phyloP scores from a whole-genome alignment of 495 filamentous ascomycete species.

The Oidiodendron maius region DNA sequence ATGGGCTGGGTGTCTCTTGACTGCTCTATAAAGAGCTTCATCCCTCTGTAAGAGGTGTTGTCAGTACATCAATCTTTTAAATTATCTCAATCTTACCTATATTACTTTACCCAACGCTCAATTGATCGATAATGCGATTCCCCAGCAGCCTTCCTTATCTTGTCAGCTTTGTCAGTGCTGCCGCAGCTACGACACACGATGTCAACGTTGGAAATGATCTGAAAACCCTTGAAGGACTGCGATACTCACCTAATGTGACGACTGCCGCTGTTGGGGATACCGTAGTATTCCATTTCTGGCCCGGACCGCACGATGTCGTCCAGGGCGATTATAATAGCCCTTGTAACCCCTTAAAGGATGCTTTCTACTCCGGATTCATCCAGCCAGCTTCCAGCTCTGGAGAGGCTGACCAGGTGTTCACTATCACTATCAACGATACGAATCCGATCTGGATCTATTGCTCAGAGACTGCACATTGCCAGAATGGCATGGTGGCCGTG shows the following conservation, averaged over 20 bases:
- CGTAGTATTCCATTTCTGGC: conserved; percentile 48
- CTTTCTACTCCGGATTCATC: neutral
- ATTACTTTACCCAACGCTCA: too few relatives aligned
- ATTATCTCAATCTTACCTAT: too few relatives aligned
- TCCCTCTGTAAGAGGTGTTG: too few relatives aligned
- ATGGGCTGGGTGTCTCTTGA: too few relatives aligned
- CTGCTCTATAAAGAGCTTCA: too few relatives aligned
- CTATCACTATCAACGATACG: conserved; percentile 40
- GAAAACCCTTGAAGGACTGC: too few relatives aligned
- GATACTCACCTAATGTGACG: neutral
- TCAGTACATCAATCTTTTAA: too few relatives aligned
- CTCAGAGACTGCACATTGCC: conserved; percentile 33
- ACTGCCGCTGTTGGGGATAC: neutral
- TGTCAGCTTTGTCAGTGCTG: neutral
- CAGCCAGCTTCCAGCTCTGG: conserved; percentile 23
- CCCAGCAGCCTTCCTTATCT: neutral
- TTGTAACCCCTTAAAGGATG: conserved; percentile 37
- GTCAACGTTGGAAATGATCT: neutral
- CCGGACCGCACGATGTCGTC: conserved; percentile 49
- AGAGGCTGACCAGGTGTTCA: conserved; percentile 25
- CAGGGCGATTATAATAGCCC: conserved; percentile 44
- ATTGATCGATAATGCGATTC: too few relatives aligned
- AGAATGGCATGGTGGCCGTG: conserved; percentile 36
- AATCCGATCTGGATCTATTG: conserved; percentile 59
- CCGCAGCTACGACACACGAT: neutral